Base-by-base conservation (phyloP, 352 stramenopile genomes). In the Phytophthora fragariaefolia region DNA sequence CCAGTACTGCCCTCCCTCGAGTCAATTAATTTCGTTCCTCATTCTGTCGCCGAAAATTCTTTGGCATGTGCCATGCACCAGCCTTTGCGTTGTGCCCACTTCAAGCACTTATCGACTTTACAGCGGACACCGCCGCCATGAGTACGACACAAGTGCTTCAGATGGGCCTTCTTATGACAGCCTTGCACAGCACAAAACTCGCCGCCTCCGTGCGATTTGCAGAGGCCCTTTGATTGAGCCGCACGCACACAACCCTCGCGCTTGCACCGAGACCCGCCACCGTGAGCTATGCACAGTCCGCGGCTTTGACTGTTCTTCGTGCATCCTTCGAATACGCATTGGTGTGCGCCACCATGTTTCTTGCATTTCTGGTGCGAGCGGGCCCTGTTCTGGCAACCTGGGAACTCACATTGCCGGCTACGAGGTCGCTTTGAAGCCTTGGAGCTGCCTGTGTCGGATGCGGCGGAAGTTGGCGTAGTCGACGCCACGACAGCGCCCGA, bases 21-120 rank as follows among this genome's bases (percentile, higher is more conserved):
- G 23, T 26, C 17, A 22, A 68, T 65, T 65, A 51, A 34, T 40
- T 40, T 15, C 15, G 13, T 71, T n/a, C 61, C 51, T 58, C 54
- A 38, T 79, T 66, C 90, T 40, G 73, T 65, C 23, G 72, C 82
- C 12, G 83, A 69, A 66, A 87, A 81, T 53, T 93, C 81, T 69
- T 96, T 96, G 36, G 88, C 88, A 59, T 96, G 88, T 48, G 88
- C 84, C 88, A 96, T 96, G 70, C 88, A 96, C 86, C 86, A 96
- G 47, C 88, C 88, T 60, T 94, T 96, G 47, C 87, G 85, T 59
- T 96, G 88, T 20, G 88, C 85, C 87, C 88, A 95, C 64, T 96
- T 96, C 36, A 77, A 77, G 59, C 88, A 96, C 45, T 91, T 91
- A 15, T 76, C 46, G 59, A 87, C 69, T 66, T 94, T 94, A 73